Conservation (phyloP, 1,284 basidiomycete genomes). For the Polyporus tsugae region DNA sequence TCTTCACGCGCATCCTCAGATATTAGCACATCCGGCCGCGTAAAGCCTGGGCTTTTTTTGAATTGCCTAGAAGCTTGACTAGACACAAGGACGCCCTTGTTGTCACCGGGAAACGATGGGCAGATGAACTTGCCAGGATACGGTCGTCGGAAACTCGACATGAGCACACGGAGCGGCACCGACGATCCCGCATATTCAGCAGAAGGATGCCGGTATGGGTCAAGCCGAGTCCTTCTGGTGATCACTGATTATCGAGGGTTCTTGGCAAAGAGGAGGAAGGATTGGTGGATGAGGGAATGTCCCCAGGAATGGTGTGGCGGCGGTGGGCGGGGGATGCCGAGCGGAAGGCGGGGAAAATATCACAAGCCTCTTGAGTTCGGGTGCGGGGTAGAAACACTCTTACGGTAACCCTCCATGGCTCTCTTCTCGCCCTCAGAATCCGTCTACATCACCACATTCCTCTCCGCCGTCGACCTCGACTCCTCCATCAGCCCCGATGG, state of each 20-base stretch:
- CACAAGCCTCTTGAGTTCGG: conserved; percentile 29
- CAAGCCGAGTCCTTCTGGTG: background rate
- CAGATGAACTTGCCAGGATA: too few species aligned
- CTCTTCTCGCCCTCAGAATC: conserved; percentile 59
- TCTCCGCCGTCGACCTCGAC: conserved; percentile 52
- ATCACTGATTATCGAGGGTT: background rate
- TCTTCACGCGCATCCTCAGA: background rate
- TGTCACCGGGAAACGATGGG: background rate
- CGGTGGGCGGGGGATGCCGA: conserved; percentile 19
- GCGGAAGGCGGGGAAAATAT: conserved; percentile 28
- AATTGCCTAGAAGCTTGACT: background rate
- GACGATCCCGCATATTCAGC: background rate
- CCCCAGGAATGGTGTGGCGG: background rate
- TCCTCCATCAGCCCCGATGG: conserved; percentile 43
- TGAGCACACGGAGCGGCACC: background rate
- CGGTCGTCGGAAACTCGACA: background rate
- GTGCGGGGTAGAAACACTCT: conserved; percentile 23
- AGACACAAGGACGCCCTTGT: background rate
- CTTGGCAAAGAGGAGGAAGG: background rate
- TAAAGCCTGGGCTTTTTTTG: too few species aligned
- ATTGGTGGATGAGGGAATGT: background rate
- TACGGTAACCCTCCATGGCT: conserved; percentile 37
- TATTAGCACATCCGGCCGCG: too few species aligned
- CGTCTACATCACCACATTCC: conserved; percentile 59
- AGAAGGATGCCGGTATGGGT: background rate